Conservation (phyloP, 208 protist genomes). For the Leptomonas pyrrhocoris region DNA sequence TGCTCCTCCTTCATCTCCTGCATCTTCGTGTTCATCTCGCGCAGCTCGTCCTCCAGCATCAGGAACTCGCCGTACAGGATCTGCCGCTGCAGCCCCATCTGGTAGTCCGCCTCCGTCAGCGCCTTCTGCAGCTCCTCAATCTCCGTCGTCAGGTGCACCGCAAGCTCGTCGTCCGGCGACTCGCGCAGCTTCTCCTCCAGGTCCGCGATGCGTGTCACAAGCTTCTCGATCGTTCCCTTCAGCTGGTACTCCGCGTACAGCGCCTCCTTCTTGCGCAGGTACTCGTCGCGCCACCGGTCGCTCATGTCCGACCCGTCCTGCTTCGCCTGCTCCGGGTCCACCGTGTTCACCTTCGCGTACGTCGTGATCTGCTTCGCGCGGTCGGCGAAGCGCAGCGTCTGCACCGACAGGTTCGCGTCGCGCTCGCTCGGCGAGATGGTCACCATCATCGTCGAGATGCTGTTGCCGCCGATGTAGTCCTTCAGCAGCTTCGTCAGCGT, state of each 20-base stretch:
- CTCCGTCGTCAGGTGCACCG: constrained; percentile 64
- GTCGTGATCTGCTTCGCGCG: constrained; percentile 84
- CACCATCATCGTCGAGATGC: constrained; percentile 80
- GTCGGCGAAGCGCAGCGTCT: constrained; percentile 88
- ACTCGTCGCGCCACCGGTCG: constrained; percentile 62
- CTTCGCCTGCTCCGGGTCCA: constrained; percentile 45
- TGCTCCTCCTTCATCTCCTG: constrained; percentile 76
- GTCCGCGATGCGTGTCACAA: constrained; percentile 63
- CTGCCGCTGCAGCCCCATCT: constrained; percentile 65
- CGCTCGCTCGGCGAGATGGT: constrained; percentile 69
- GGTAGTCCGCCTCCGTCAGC: constrained; percentile 62
- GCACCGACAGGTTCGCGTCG: constrained; percentile 80
- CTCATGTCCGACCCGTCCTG: constrained; percentile 41
- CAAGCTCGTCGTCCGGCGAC: constrained; percentile 58
- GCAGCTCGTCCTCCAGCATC: constrained; percentile 65
- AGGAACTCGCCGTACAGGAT: constrained; percentile 73
- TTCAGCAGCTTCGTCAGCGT: constrained; percentile 88
- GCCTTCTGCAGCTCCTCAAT: constrained; percentile 54
- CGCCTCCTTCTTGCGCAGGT: constrained; percentile 78
- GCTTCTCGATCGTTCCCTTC: constrained; percentile 61
- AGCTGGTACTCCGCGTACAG: constrained; percentile 78
- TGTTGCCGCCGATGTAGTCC: constrained; percentile 88
- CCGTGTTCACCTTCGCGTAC: constrained; percentile 82
- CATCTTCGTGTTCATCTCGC: constrained; percentile 69
- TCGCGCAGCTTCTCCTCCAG: constrained; percentile 61